Evolutionary conservation across 352 stramenopile species (phyloP), one percentile per base, ranked within the genome.

Genomic region (Pseudoperonospora humuli): DNA sequence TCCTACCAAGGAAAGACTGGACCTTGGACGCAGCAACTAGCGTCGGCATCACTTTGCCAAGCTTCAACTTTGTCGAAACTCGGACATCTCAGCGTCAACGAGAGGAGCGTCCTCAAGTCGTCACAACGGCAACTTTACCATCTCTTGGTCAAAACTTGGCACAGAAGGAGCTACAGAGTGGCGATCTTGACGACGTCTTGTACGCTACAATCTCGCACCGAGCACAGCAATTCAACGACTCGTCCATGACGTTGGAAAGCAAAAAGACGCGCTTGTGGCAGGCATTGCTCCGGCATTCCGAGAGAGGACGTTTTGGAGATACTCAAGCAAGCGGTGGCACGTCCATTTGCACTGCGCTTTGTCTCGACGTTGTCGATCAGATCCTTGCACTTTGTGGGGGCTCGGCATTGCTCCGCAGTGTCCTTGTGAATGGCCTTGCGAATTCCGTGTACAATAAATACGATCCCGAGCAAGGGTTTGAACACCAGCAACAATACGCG

Each of bases 21-120:
- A 26, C 46, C 9, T 21, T 76, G 15, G 38, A 59, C 10, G 37
- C 44, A 3, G 55, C n/a, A n/a, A n/a, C 61, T 11, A 66, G 49
- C 28, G 33, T 79, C 34, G 61, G 53, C 2, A 20, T 66, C n/a
- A n/a, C n/a, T n/a, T n/a, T n/a, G n/a, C n/a, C n/a, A n/a, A n/a
- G n/a, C n/a, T n/a, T n/a, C 21, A 86, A 86, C 37, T 84, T 84
- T 41, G 60, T 86, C 33, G 71, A 84, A 43, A 40, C 52, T 26
- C 45, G 51, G 28, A 29, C 39, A 14, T 36, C 40, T 50, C 39
- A 35, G 31, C 41, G 33, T 46, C 37, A 46, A 45, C 40, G 33
- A 2, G 45, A 60, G 46, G 28, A n/a, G n/a, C n/a, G 14, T 19
- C 25, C 28, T 23, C 41, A 28, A 2, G 18, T 13, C n/a, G 39